A percentile compares a stretch with the other conserved stretches of the same genome.
Evolutionary conservation across 2,329 filamentous ascomycete species (phyloP).

Genomic region (Penicillium thymicola): DNA sequence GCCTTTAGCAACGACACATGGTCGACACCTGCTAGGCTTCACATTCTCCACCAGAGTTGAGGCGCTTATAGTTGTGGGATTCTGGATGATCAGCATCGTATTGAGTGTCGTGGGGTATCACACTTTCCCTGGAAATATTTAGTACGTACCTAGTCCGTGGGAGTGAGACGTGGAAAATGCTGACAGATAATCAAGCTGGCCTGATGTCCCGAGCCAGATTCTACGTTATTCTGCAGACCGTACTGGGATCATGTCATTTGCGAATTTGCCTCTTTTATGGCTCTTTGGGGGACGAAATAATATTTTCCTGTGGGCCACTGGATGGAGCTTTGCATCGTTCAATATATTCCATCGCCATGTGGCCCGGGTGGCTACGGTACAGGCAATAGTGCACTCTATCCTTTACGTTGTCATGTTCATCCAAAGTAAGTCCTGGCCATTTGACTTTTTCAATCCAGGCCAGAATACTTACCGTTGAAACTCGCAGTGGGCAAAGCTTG

Average conservation of each 20-base stretch:
- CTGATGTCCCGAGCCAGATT: slow-evolving; percentile 36
- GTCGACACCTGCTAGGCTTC: slow-evolving; percentile 42
- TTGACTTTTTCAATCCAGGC: background rate
- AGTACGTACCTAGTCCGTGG: slow-evolving; percentile 33
- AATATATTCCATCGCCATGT: slow-evolving; percentile 67
- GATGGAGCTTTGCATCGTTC: slow-evolving; percentile 66
- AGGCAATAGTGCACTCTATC: slow-evolving; percentile 62
- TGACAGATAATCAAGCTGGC: slow-evolving; percentile 26
- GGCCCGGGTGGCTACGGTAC: slow-evolving; percentile 59
- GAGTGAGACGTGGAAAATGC: background rate
- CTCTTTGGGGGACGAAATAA: slow-evolving; percentile 67
- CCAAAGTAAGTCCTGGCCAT: slow-evolving; percentile 18
- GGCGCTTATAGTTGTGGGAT: slow-evolving; percentile 43
- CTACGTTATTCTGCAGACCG: slow-evolving; percentile 60
- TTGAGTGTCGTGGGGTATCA: slow-evolving; percentile 47
- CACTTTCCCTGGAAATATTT: slow-evolving; percentile 47
- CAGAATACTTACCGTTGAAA: background rate
- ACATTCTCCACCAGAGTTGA: slow-evolving; percentile 51
- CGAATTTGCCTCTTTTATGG: slow-evolving; percentile 64
- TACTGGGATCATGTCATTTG: slow-evolving; percentile 62
- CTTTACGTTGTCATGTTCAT: slow-evolving; percentile 51
- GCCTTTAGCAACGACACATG: slow-evolving; percentile 40
- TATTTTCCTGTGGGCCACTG: slow-evolving; percentile 62
- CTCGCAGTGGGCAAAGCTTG: slow-evolving; percentile 24
- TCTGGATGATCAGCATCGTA: slow-evolving; percentile 45